These are phyloP conservation scores for Cnidoscolus chayamansa DNA, from an alignment of 441 rosid genomes.

Conservation along the genomic window DNA sequence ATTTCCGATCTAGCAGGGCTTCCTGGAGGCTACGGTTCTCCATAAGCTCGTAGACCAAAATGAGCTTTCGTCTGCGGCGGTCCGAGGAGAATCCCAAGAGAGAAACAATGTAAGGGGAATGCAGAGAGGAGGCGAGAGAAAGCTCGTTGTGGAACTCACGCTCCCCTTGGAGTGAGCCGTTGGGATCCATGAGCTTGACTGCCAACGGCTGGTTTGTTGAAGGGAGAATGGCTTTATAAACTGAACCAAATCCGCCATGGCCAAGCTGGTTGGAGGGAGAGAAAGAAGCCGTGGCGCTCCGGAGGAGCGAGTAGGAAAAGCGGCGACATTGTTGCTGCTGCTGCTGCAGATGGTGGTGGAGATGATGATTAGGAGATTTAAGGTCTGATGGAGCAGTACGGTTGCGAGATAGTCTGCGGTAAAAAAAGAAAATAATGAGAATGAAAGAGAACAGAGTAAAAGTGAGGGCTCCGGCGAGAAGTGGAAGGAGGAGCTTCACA, in stretches of 20 bases:
- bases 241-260: slow-evolving; percentile 80
- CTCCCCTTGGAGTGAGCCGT: slow-evolving; percentile 59
- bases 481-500: slow-evolving; percentile 31
- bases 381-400: slow-evolving; percentile 67
- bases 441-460: slow-evolving; percentile 36
- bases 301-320: slow-evolving; percentile 69
- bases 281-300: slow-evolving; percentile 67
- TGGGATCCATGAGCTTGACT: slow-evolving; percentile 63
- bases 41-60: slow-evolving; percentile 78
- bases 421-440: slow-evolving; percentile 46
- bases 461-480: slow-evolving; percentile 40
- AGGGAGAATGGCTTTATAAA: slow-evolving; percentile 63
- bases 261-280: slow-evolving; percentile 65
- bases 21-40: slow-evolving; percentile 78
- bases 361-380: slow-evolving; percentile 28
- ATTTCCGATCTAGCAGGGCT: slow-evolving; percentile 61
- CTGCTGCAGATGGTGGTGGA: slow-evolving; percentile 3
- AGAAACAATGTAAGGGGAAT: slow-evolving; percentile 62
- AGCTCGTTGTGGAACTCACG: slow-evolving; percentile 87
- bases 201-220: slow-evolving; percentile 43
- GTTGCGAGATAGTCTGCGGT: slow-evolving; percentile 52
- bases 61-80: slow-evolving; percentile 48
- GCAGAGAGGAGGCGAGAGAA: slow-evolving; percentile 49
- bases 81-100: slow-evolving; percentile 71
- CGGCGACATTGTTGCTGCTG: slow-evolving; percentile 43